Conservation (phyloP, 164 flowering plant genomes). For the Annona squamosa region DNA sequence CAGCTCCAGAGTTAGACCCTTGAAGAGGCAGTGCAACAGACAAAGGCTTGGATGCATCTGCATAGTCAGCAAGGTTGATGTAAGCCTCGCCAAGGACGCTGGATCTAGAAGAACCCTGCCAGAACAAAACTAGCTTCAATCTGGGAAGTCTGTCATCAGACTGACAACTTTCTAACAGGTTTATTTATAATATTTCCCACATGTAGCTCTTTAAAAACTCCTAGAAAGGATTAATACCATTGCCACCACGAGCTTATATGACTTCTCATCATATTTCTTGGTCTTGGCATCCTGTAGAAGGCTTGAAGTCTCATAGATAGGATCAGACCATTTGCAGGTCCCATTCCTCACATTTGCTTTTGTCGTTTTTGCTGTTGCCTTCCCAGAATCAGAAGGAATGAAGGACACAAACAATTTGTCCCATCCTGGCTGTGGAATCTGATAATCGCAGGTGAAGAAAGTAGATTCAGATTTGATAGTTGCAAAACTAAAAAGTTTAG, state of each 20-base stretch:
- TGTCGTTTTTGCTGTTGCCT: constrained; percentile 83
- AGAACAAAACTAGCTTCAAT: constrained; percentile 8
- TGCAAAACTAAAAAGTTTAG: neutral
- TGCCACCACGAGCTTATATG: constrained; percentile 72
- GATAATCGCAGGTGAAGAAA: constrained; percentile 15
- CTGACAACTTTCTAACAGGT: constrained; percentile 1
- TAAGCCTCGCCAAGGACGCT: constrained; percentile 83
- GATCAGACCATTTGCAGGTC: constrained; percentile 96
- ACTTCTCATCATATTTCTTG: constrained; percentile 77
- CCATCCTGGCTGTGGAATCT: constrained; percentile 96
- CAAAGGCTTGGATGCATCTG: constrained; percentile 74
- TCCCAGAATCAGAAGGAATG: constrained; percentile 82
- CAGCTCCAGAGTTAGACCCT: constrained; percentile 69
- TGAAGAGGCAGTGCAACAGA: constrained; percentile 62
- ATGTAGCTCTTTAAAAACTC: neutral
- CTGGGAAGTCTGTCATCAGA: neutral
- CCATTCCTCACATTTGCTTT: constrained; percentile 93
- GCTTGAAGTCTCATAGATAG: constrained; percentile 94
- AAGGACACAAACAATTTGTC: constrained; percentile 86
- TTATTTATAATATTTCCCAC: neutral
- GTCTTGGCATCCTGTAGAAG: constrained; percentile 82
- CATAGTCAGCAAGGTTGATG: constrained; percentile 90
- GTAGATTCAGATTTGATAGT: neutral
- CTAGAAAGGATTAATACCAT: constrained; percentile 47
- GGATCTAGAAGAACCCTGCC: constrained; percentile 88